Evolutionary conservation across 148 eudicot genomes (phyloP).

Genomic region (Rhododendron ovatum): DNA sequence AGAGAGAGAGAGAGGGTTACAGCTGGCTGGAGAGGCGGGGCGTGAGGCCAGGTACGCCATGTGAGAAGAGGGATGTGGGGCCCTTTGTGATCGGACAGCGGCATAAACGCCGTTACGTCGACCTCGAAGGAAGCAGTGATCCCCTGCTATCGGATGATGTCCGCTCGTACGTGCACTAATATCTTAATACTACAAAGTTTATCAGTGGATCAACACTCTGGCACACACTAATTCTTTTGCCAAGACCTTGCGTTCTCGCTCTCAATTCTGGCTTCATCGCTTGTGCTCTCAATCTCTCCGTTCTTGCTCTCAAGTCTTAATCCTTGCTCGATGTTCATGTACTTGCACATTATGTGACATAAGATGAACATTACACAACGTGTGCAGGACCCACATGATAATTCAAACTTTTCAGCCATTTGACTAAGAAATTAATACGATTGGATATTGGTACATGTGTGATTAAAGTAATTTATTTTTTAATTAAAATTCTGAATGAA

Average conservation of each 20-base stretch:
- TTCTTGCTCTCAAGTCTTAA: too few species aligned
- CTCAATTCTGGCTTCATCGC: not conserved
- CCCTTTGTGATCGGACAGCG: not conserved
- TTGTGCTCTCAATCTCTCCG: too few species aligned
- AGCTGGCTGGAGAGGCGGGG: slow-evolving; percentile 2
- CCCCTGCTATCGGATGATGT: not conserved
- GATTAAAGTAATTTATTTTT: too few species aligned
- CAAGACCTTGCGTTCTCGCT: not conserved
- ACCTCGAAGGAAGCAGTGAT: not conserved
- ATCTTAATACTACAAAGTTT: not conserved
- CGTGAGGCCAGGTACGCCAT: slow-evolving; percentile 3
- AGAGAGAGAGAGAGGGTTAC: not conserved
- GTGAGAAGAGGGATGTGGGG: slow-evolving; percentile 3
- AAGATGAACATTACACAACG: too few species aligned
- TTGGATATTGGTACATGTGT: too few species aligned
- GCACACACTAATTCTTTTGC: too few species aligned
- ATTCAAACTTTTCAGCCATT: too few species aligned
- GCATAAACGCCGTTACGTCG: not conserved
- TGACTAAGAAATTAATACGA: too few species aligned
- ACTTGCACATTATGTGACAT: too few species aligned
- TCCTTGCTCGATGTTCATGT: not conserved
- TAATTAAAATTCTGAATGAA: too few species aligned
- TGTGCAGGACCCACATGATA: too few species aligned
- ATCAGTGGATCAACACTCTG: not conserved
- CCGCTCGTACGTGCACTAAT: not conserved